phyloP scores from a whole-genome alignment of 805 yeast species.

The Ogataea parapolymorpha region DNA sequence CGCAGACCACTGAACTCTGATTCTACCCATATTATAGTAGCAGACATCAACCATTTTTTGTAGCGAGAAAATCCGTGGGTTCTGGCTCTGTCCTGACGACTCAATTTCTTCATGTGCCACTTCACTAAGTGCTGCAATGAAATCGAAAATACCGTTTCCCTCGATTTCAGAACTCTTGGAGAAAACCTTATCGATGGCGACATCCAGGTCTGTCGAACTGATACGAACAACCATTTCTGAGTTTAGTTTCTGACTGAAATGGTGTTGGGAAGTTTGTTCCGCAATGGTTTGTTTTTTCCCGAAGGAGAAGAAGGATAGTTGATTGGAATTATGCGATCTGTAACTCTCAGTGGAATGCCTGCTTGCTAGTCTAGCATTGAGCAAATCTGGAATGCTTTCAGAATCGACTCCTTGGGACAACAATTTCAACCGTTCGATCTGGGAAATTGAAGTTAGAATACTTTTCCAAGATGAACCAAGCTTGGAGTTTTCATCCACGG shows the following conservation, averaged over 20 bases:
- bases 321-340: conserved; percentile 35
- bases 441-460: conserved; percentile 77
- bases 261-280: conserved; percentile 67
- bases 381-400: conserved; percentile 78
- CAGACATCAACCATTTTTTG: conserved; percentile 97
- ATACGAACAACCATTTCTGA: conserved; percentile 55
- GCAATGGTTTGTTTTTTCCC: conserved; percentile 50
- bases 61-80: conserved; percentile 88
- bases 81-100: conserved; percentile 72
- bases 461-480: conserved; percentile 81
- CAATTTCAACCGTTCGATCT: conserved; percentile 84
- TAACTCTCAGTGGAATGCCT: conserved; percentile 52
- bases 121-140: conserved; percentile 81
- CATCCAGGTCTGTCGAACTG: conserved; percentile 65
- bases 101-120: conserved; percentile 91
- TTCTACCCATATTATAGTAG: conserved; percentile 95
- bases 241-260: conserved; percentile 65
- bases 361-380: conserved; percentile 66
- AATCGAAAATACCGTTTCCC: conserved; percentile 82
- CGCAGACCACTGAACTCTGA: conserved; percentile 94
- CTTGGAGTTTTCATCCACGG: conserved; percentile 74
- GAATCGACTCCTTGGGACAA: conserved; percentile 86
- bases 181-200: conserved; percentile 82
- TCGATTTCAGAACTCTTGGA: conserved; percentile 74
- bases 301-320: conserved; percentile 55